Conservation (phyloP, 176 grass and related monocot species). For the Triticum timopheevii region DNA sequence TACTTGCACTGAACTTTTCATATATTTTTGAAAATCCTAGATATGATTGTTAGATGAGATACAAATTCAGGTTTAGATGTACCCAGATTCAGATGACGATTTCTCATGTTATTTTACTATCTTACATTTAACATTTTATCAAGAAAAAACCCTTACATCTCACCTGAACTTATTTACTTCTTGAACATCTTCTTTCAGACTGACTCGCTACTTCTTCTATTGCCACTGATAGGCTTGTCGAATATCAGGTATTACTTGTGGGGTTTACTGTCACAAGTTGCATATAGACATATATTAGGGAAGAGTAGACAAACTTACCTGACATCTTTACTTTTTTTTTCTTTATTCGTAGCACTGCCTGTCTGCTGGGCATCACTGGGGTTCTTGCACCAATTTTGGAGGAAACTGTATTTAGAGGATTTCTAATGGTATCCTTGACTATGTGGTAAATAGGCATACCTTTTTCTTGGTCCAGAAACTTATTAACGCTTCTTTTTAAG, state of each 20-base stretch:
- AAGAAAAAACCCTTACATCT: background rate
- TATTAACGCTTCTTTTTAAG: background rate
- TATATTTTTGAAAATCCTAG: background rate
- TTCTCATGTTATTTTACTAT: background rate
- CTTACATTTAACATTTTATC: constrained; percentile 7
- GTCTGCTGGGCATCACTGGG: constrained; percentile 78
- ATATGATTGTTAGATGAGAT: background rate
- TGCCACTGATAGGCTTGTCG: constrained; percentile 90
- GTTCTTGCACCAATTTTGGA: constrained; percentile 89
- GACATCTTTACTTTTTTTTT: constrained; percentile 14
- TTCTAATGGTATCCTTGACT: constrained; percentile 87
- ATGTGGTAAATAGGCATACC: constrained; percentile 57
- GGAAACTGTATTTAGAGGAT: constrained; percentile 95
- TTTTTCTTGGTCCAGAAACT: constrained; percentile 5
- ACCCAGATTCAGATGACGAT: background rate
- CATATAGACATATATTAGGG: background rate
- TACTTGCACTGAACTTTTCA: background rate
- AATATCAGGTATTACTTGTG: constrained; percentile 56
- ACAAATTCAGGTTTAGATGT: background rate
- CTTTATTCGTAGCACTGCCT: constrained; percentile 58
- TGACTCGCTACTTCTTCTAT: constrained; percentile 72
- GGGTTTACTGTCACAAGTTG: constrained; percentile 12
- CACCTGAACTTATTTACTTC: constrained; percentile 11
- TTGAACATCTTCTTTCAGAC: constrained; percentile 60
- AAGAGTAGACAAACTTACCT: constrained; percentile 25